These are phyloP conservation scores for Diplogelasinospora grovesii DNA, from an alignment of 495 filamentous ascomycete species.

Conservation along the genomic window DNA sequence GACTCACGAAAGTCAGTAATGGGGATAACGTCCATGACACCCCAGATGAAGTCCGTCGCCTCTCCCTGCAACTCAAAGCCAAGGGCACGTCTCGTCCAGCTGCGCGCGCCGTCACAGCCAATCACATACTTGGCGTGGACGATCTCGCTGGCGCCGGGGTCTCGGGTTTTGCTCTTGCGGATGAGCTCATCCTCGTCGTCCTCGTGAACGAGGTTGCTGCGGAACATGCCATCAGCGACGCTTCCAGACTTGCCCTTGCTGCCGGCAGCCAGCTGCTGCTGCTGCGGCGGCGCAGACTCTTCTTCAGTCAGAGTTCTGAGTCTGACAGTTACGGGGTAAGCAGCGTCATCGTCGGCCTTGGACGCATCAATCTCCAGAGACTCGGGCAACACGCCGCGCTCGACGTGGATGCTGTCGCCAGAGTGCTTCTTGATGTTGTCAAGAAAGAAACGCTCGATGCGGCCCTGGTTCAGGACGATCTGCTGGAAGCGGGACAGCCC, in stretches of 20 bases:
- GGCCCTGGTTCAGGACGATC: slow-evolving; percentile 48
- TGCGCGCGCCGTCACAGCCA: slow-evolving; percentile 63
- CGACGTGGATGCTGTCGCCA: slow-evolving; percentile 40
- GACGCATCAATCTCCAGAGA: slow-evolving; percentile 39
- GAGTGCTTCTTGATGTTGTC: slow-evolving; percentile 40
- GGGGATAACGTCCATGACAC: slow-evolving; percentile 59
- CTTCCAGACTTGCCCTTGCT: no score
- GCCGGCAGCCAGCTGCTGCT: slow-evolving; percentile 12
- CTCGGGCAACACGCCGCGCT: slow-evolving; percentile 46
- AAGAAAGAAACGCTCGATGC: slow-evolving; percentile 51
- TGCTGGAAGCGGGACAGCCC: slow-evolving; percentile 49
- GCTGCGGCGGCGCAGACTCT: slow-evolving; percentile 38
- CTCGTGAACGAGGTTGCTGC: slow-evolving; percentile 45
- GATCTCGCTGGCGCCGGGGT: slow-evolving; percentile 28
- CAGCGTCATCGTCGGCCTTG: slow-evolving; percentile 37
- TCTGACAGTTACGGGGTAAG: slow-evolving; percentile 48
- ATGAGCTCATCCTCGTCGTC: slow-evolving; percentile 49
- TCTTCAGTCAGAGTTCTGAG: slow-evolving; percentile 40
- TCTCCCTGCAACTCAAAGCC: slow-evolving; percentile 51
- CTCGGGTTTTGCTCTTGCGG: slow-evolving; percentile 24
- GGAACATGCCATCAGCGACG: slow-evolving; percentile 40
- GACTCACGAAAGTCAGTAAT: slow-evolving; percentile 55
- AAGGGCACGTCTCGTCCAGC: slow-evolving; percentile 52
- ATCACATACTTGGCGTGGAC: slow-evolving; percentile 61
- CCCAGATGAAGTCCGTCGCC: slow-evolving; percentile 59